A percentile compares a stretch with the other conserved stretches of the same genome.
These are phyloP conservation scores for Eucalyptus pauciflora DNA, from an alignment of 345 rosid species.

Conservation along the genomic window DNA sequence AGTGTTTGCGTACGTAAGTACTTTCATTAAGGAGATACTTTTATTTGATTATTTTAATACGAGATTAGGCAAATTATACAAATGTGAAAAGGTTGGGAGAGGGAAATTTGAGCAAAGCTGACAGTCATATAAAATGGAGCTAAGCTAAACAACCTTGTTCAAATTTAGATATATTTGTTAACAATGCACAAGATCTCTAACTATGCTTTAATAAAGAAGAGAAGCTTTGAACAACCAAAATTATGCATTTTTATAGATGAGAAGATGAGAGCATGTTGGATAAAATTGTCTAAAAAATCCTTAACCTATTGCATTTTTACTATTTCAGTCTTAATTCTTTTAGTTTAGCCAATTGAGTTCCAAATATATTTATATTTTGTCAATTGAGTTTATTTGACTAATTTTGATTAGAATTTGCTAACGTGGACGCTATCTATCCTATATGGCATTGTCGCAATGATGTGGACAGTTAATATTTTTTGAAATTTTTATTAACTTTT, in stretches of 20 bases:
- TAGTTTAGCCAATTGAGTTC: too few relatives aligned
- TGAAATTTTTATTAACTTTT: too few relatives aligned
- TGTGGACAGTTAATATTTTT: too few relatives aligned
- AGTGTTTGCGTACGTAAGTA: background rate
- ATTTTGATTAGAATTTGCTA: too few relatives aligned
- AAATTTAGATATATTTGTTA: background rate
- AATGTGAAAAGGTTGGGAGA: background rate
- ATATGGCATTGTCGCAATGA: accelerated
- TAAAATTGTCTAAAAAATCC: background rate
- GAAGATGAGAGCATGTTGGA: background rate
- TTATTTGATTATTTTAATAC: background rate
- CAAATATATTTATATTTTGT: too few relatives aligned
- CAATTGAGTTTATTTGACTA: background rate
- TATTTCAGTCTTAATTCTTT: too few relatives aligned
- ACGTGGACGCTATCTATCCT: too few relatives aligned
- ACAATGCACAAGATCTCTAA: background rate
- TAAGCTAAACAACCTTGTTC: background rate
- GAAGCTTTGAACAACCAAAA: background rate
- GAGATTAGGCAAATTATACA: background rate
- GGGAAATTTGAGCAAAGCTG: background rate
- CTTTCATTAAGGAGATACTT: background rate
- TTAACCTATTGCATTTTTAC: background rate
- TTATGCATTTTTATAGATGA: background rate
- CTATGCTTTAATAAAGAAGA: background rate
- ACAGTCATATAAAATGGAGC: background rate